Evolutionary conservation across 257 asterid genomes (phyloP).

Genomic region (Leptodermis oblonga): DNA sequence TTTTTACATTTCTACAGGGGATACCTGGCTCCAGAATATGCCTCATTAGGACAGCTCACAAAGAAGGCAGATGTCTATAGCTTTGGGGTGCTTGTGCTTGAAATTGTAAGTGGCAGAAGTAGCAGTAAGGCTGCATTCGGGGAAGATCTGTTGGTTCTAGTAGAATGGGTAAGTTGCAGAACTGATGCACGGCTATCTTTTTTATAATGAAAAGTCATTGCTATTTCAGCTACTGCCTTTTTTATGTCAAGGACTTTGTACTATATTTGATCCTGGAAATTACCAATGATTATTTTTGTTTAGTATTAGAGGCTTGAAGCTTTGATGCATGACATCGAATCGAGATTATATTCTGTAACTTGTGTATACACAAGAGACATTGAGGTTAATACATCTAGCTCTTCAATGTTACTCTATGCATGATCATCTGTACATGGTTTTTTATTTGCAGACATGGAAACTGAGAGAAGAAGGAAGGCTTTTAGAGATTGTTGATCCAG

Average conservation of each 20-base stretch:
- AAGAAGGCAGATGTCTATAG: conserved; percentile 82
- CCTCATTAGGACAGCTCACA: conserved; percentile 63
- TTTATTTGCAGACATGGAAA: conserved; percentile 59
- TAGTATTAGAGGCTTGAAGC: background rate
- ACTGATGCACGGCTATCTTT: background rate
- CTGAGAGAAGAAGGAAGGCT: conserved; percentile 55
- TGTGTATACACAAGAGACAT: background rate
- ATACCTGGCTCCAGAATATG: conserved; percentile 81
- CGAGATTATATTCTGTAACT: background rate
- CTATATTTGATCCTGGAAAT: background rate
- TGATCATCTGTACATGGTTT: background rate
- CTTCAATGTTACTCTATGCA: background rate
- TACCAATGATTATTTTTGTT: background rate
- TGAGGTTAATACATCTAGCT: too few species aligned
- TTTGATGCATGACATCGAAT: background rate
- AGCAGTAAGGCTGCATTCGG: conserved; percentile 68
- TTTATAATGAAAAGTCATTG: background rate
- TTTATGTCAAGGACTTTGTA: background rate
- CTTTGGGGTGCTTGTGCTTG: conserved; percentile 78
- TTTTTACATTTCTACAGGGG: conserved; percentile 42
- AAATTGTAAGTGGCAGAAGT: conserved; percentile 66
- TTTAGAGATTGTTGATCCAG: conserved; percentile 62
- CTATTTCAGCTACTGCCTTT: background rate
- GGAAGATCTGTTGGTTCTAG: conserved; percentile 46
- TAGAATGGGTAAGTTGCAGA: conserved; percentile 62